phyloP scores from a whole-genome alignment of 805 yeast species.

The Pichia exigua region DNA sequence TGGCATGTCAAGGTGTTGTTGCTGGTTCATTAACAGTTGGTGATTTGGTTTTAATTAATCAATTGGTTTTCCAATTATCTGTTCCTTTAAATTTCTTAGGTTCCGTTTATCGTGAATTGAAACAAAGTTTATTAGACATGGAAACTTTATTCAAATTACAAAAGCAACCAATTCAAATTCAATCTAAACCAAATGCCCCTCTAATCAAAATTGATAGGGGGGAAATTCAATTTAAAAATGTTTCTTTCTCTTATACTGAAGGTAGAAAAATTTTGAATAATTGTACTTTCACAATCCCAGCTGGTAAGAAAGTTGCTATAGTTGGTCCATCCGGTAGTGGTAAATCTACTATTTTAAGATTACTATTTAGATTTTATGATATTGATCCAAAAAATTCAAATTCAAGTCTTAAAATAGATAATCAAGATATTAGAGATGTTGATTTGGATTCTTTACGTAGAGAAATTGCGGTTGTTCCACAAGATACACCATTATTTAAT shows the following conservation, averaged over 20 bases:
- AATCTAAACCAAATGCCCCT: slow-evolving; percentile 55
- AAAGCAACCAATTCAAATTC: slow-evolving; percentile 59
- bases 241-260: slow-evolving; percentile 85
- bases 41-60: slow-evolving; percentile 89
- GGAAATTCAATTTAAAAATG: slow-evolving; percentile 83
- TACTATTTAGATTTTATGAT: slow-evolving; percentile 87
- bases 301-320: slow-evolving; percentile 85
- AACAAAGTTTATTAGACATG: slow-evolving; percentile 92
- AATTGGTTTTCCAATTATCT: slow-evolving; percentile 89
- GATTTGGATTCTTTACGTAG: slow-evolving; percentile 67
- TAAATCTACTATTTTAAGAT: slow-evolving; percentile 77
- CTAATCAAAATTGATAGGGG: slow-evolving; percentile 57
- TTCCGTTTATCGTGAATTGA: slow-evolving; percentile 88
- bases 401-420: slow-evolving; percentile 68
- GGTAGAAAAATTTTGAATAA: slow-evolving; percentile 78
- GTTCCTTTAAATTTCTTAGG: slow-evolving; percentile 94
- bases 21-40: slow-evolving; percentile 81
- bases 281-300: slow-evolving; percentile 79
- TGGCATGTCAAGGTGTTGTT: slow-evolving; percentile 94
- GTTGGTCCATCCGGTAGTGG: slow-evolving; percentile 98
- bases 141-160: slow-evolving; percentile 86
- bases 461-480: slow-evolving; percentile 90
- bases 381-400: slow-evolving; percentile 30
- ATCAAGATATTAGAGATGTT: slow-evolving; percentile 73
- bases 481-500: slow-evolving; percentile 92